Evolutionary conservation across 2,329 filamentous ascomycete genomes (phyloP), one percentile per base, ranked within the genome.

Genomic region (Elsinoe ampelina): DNA sequence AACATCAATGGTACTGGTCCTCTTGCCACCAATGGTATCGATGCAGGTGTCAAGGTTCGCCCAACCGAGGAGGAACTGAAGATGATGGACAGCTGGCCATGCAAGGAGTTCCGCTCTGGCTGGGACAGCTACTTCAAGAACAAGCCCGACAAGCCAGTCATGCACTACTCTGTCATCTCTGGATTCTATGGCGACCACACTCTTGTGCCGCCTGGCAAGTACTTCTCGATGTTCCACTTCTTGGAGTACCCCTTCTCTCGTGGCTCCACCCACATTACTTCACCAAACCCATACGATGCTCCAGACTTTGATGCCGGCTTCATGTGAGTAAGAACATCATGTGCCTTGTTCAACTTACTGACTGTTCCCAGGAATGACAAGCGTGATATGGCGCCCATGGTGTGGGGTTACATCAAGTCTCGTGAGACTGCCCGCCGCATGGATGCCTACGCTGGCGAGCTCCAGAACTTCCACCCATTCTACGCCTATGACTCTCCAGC

Each of bases 171-270:
- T 1, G 81, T 90, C 57, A 89, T 91, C 65, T 75, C 85, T 13
- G 84, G 84, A 61, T 76, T 65, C 63, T 67, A 59, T 58, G 73
- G 73, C 55, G 70, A 60, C 50, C 56, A 58, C 45, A 38, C 41
- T 13, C 68, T 72, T 51, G 84, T 86, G 79, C 85, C 86, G 0
- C 80, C 84, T 1, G 86, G 86, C 62, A 89, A 89, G 61, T 89
- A 88, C 77, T 89, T 89, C 74, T 86, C 82, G 66, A 89, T 89
- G 85, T 89, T 89, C 78, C 84, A 88, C 69, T 89, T 89, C 79
- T 70, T 89, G 38, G 83, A 87, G 72, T 88, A 87, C 64, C 85
- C 85, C 0, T 89, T 88, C 79, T 86, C 83, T 13, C 82, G 86
- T 63, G 86, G 86, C 7, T 82, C 71, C 54, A 87, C 80, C 2